Percentiles rank a stretch among this genome's conserved stretches.
Conservation (phyloP, 768 basidiomycete species). For the Suillus spraguei region DNA sequence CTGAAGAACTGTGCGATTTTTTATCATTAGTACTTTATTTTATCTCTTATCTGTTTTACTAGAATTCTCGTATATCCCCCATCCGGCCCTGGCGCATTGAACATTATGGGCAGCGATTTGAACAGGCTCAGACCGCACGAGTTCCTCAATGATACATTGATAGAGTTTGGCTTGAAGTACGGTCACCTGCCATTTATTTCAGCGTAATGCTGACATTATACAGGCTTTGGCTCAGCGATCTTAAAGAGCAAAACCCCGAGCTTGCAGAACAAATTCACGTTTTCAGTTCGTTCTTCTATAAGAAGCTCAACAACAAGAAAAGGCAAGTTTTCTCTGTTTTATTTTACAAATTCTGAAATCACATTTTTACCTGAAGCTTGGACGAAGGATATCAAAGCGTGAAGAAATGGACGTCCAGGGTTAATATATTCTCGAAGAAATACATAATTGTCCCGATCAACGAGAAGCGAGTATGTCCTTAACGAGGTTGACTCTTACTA, state of each 20-base stretch:
- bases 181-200: constrained; percentile 27
- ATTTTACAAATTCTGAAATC: not conserved
- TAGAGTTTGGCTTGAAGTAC: constrained; percentile 94
- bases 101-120: constrained; percentile 79
- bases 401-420: constrained; percentile 90
- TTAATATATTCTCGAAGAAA: constrained; percentile 88
- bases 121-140: constrained; percentile 75
- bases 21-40: not conserved
- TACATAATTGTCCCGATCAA: constrained; percentile 96
- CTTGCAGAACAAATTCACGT: constrained; percentile 79
- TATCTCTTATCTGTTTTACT: constrained; percentile 12
- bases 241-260: constrained; percentile 56
- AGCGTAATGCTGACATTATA: constrained; percentile 1
- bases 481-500: constrained; percentile 4
- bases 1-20: constrained; percentile 65
- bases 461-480: constrained; percentile 69
- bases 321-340: constrained; percentile 41
- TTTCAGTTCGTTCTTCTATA: constrained; percentile 98
- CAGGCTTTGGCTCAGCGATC: constrained; percentile 71
- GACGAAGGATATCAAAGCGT: constrained; percentile 82
- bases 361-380: constrained; percentile 32
- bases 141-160: constrained; percentile 94
- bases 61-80: constrained; percentile 82
- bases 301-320: constrained; percentile 76
- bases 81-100: constrained; percentile 71